Evolutionary conservation across 2,329 filamentous ascomycete species (phyloP), one percentile per base, ranked within the genome.

Genomic region (Exophiala alcalophila): DNA sequence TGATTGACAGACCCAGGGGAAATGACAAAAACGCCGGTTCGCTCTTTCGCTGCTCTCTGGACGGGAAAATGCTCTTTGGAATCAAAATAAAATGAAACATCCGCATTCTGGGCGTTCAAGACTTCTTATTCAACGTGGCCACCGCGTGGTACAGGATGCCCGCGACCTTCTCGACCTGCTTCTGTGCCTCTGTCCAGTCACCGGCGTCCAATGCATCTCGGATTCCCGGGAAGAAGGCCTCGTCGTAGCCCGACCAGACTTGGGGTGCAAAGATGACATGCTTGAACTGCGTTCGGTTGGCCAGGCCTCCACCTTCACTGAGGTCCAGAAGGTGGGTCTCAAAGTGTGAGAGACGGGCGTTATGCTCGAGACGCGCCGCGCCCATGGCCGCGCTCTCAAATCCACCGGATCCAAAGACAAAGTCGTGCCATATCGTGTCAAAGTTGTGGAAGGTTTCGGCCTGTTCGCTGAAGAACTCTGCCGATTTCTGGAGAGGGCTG

Each of bases 241-340:
- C 76, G 21, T 84, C 77, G 53, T 83, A 77, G 25, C 76, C 79
- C 23, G 81, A 82, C 83, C 87, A 90, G 2, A 79, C 70, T 58
- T 87, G 79, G 0, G 92, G 92, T 2, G 86, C 91, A 61, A 90
- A 94, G 43, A 98, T 69, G 59, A 94, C 77, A 65, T 96, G 92
- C 65, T 94, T 95, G 74, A 89, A 98, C 66, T 97, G 92, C 4
- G 85, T 86, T 52, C 91, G 82, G 56, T 87, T 87, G 26, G 35
- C 39, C 14, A 54, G 35, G 2, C 53, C 54, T 4, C 44, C 49
- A 8, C 35, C 41, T 9, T 50, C 40, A 28, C 83, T 80, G 37
- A 89, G 61, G 67, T 98, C 92, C 19, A 97, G 68, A 38, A 98
- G 66, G 59, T 86, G 73, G 6, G 83, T 84, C 62, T 98, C 92